These are phyloP conservation scores for Aspergillus affinis DNA, from an alignment of 495 filamentous ascomycete species.

Conservation along the genomic window DNA sequence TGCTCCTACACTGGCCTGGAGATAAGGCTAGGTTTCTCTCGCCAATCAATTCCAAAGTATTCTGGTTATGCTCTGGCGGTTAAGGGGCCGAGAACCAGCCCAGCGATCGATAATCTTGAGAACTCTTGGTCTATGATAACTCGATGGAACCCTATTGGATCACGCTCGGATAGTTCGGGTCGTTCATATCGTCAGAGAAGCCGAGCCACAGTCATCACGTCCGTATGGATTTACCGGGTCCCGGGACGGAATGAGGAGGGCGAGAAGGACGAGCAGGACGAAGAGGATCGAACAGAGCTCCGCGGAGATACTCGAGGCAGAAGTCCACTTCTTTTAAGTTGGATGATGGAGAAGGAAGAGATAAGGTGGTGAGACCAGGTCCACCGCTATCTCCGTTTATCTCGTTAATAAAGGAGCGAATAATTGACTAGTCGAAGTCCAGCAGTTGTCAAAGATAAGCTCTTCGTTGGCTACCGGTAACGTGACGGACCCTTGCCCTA, in stretches of 20 bases:
- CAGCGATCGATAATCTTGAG: background rate
- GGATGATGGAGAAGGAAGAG: conserved; percentile 7
- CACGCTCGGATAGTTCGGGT: too few relatives aligned
- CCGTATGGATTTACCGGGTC: background rate
- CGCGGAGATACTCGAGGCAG: conserved; percentile 7
- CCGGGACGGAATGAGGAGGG: background rate
- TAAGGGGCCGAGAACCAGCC: background rate
- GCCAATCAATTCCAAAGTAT: background rate
- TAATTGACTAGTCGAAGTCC: background rate
- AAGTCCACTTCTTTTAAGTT: conserved; percentile 3
- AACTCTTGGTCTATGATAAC: background rate
- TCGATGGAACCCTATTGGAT: background rate
- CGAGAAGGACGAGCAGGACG: background rate
- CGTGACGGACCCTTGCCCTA: too few relatives aligned
- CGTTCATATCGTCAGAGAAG: background rate
- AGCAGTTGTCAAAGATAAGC: background rate
- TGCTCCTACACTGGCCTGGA: background rate
- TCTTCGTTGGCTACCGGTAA: background rate
- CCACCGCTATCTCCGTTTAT: conserved; percentile 4
- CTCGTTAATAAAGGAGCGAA: too few relatives aligned
- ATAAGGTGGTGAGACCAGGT: conserved; percentile 1
- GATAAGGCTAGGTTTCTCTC: background rate
- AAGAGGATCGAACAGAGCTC: conserved; percentile 1
- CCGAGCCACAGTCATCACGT: background rate
- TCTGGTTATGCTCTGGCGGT: background rate